Evolutionary conservation across 345 rosid species (phyloP), one percentile per base, ranked within the genome.

Genomic region (Brassica juncea): DNA sequence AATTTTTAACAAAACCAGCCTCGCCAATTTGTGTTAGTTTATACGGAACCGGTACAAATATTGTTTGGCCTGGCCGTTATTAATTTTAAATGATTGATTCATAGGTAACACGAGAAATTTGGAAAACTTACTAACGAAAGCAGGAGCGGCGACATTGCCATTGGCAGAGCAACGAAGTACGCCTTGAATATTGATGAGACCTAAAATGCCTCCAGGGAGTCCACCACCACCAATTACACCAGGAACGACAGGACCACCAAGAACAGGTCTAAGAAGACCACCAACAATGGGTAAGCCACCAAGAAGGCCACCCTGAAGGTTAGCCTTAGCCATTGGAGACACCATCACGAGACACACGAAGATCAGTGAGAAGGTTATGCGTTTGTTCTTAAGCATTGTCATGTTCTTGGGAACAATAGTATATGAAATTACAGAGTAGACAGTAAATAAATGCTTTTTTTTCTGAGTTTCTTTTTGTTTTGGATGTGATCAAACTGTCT

Each of bases 271-370:
- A 44, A 44, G 54, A 44, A 44, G 54, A 31, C 79, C 75, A 6
- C 76, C 71, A 9, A 86, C 12, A 4, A 19, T 19, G 19, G 19
- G 19, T 19, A 19, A 19, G 19, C 82, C 86, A 11, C 90, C 90
- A 87, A 88, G 76, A 75, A 87, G 71, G 10, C 89, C 87, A 7
- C 84, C 83, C 3, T 82, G 31, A 47, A 88, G 75, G 72, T 90
- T 91, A 19, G 91, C 92, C 34, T 89, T 77, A 6, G 86, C 86
- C 35, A 79, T 19, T 49, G 86, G 85, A 49, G 81, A 78, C 68
- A 80, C 42, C 16, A 80, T 12, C 6, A 80, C n/a, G 39, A 80
- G 76, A 75, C 62, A 75, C 34, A 75, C 72, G 7, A 80, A 30
- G 68, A 80, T 54, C 76, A 80, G 5, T 14, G 79, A 70, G 54